phyloP scores from a whole-genome alignment of 495 filamentous ascomycete genomes.

The Podospora pseudopauciseta region DNA sequence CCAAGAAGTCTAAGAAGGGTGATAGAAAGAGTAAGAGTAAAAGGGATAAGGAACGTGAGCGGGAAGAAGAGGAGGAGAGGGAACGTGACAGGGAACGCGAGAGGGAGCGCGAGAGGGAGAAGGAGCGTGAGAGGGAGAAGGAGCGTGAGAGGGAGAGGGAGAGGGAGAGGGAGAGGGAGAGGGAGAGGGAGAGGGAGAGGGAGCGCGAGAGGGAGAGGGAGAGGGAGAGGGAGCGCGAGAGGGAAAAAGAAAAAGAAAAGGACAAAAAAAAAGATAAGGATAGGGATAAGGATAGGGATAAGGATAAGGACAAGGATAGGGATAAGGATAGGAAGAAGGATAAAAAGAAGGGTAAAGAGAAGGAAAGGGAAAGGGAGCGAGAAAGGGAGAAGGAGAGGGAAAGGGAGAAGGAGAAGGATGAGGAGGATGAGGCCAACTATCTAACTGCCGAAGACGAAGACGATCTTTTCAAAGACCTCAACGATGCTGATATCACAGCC shows the following conservation, averaged over 20 bases:
- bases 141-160: slow-evolving; percentile 26
- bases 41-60: slow-evolving; percentile 33
- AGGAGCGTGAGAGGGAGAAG: slow-evolving; percentile 28
- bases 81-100: slow-evolving; percentile 38
- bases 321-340: slow-evolving; percentile 16
- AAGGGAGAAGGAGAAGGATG: slow-evolving; percentile 9
- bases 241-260: slow-evolving; percentile 22
- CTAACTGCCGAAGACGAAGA: slow-evolving; percentile 15
- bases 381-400: background rate
- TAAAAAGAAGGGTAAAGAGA: background rate
- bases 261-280: slow-evolving; percentile 23
- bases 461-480: slow-evolving; percentile 36
- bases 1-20: slow-evolving; percentile 43
- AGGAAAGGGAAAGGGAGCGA: background rate
- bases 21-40: slow-evolving; percentile 22
- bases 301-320: slow-evolving; percentile 16
- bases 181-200: slow-evolving; percentile 28
- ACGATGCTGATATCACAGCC: slow-evolving; percentile 40
- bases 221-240: slow-evolving; percentile 22
- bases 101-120: slow-evolving; percentile 17
- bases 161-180: slow-evolving; percentile 34
- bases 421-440: background rate
- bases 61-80: slow-evolving; percentile 23
- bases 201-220: slow-evolving; percentile 37
- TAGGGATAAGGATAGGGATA: slow-evolving; percentile 21